phyloP scores from a whole-genome alignment of 331 rosid genomes.

The Stylosanthes scabra region DNA sequence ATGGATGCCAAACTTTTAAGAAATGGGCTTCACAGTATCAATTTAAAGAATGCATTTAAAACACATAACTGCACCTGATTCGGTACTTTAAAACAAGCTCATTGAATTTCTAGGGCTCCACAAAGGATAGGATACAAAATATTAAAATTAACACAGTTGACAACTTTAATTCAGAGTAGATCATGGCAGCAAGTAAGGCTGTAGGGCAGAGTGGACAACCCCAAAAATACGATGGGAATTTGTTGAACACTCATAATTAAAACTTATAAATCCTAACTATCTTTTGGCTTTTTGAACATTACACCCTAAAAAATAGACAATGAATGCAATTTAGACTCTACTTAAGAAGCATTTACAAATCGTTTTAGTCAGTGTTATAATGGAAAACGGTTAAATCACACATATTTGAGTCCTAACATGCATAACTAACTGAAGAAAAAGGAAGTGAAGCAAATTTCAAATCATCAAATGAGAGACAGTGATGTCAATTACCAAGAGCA shows the following conservation, averaged over 20 bases:
- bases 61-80: too few species aligned
- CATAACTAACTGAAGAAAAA: slow-evolving; percentile 2
- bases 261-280: neutral
- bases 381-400: neutral
- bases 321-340: neutral
- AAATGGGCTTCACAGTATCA: too few species aligned
- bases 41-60: too few species aligned
- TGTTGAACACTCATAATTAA: neutral
- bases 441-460: neutral
- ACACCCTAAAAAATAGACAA: slow-evolving; percentile 3
- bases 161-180: neutral
- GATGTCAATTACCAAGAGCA: slow-evolving; percentile 1
- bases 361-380: neutral
- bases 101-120: too few species aligned
- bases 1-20: too few species aligned
- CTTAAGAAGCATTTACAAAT: slow-evolving; percentile 1
- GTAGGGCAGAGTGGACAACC: neutral
- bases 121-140: neutral
- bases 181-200: neutral
- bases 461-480: neutral
- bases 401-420: slow-evolving; percentile 1
- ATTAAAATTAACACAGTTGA: neutral
- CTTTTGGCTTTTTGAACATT: neutral
- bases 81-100: too few species aligned
- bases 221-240: neutral